A percentile compares a stretch with the other conserved stretches of the same genome.
phyloP scores from a whole-genome alignment of 306 rosid genomes.

The Fragaria iinumae region DNA sequence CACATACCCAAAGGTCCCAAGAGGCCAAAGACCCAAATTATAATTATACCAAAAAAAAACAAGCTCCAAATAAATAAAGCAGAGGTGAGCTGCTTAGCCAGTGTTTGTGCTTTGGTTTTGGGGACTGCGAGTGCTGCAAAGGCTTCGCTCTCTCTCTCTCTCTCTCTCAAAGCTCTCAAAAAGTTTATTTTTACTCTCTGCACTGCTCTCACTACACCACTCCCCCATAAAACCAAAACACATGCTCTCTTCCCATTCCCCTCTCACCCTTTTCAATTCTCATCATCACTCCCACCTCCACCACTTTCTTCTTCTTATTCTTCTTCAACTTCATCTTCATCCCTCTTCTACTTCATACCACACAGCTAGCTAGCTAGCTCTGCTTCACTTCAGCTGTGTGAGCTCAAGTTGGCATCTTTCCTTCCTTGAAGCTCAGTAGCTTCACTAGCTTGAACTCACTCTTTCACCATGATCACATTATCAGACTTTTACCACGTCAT shows the following conservation, averaged over 20 bases:
- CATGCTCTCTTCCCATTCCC: conserved; percentile 56
- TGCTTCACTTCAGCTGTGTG: background rate
- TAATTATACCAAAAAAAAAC: background rate
- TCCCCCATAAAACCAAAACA: conserved; percentile 47
- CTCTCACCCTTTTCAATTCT: conserved; percentile 29
- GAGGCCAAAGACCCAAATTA: conserved; percentile 28
- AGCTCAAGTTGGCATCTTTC: background rate
- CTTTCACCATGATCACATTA: conserved; percentile 55
- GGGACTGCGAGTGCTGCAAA: conserved; percentile 48
- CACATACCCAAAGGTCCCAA: conserved; percentile 5
- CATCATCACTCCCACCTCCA: conserved; percentile 37
- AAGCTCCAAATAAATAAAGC: conserved; percentile 15
- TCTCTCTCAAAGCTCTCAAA: conserved; percentile 42
- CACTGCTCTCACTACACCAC: conserved; percentile 17
- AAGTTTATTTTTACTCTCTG: background rate
- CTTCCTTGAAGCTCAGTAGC: background rate
- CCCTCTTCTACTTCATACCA: background rate
- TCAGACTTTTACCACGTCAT: conserved; percentile 83
- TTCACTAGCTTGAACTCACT: background rate
- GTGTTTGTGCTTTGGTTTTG: conserved; percentile 39
- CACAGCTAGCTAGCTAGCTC: background rate
- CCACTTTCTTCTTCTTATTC: conserved; percentile 5
- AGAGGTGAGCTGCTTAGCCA: conserved; percentile 1
- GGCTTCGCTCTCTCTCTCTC: conserved; percentile 21
- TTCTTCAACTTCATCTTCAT: conserved; percentile 29